A percentile compares a stretch with the other conserved stretches of the same genome.
Evolutionary conservation across 148 eudicot genomes (phyloP).

Genomic region (Polygonum aviculare): DNA sequence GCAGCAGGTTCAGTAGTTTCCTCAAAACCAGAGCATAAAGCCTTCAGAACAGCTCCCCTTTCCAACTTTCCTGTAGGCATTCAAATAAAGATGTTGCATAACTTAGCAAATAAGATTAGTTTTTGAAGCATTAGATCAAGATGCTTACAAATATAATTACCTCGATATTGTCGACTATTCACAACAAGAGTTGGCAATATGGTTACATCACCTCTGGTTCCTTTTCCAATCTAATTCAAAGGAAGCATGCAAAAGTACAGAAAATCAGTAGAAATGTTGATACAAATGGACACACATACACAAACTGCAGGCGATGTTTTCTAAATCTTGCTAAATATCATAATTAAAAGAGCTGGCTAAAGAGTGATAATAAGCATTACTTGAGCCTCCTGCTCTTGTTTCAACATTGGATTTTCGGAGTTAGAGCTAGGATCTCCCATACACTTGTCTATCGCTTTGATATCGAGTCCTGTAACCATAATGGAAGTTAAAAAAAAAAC

Average conservation of each 20-base stretch:
- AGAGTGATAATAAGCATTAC: constrained; percentile 22
- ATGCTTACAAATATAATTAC: constrained; percentile 18
- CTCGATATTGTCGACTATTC: constrained; percentile 89
- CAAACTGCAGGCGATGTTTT: neutral
- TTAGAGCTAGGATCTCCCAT: constrained; percentile 93
- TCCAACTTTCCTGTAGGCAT: constrained; percentile 76
- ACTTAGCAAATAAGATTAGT: neutral
- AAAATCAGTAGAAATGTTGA: neutral
- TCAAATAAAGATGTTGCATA: constrained; percentile 12
- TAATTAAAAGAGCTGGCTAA: neutral
- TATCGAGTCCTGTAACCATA: constrained; percentile 55
- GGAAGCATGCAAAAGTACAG: neutral
- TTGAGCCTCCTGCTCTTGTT: constrained; percentile 93
- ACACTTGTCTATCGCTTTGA: constrained; percentile 73
- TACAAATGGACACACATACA: neutral
- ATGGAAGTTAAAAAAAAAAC: neutral
- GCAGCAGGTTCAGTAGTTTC: constrained; percentile 96
- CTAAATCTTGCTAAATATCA: neutral
- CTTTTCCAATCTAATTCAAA: constrained; percentile 65
- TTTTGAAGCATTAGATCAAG: neutral
- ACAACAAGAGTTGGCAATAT: constrained; percentile 93
- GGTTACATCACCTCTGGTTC: constrained; percentile 92
- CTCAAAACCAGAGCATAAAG: constrained; percentile 95
- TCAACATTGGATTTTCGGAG: constrained; percentile 71
- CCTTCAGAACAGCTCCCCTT: constrained; percentile 90